Evolutionary conservation across 2,329 filamentous ascomycete species (phyloP).

Genomic region (Fusarium anguioides): DNA sequence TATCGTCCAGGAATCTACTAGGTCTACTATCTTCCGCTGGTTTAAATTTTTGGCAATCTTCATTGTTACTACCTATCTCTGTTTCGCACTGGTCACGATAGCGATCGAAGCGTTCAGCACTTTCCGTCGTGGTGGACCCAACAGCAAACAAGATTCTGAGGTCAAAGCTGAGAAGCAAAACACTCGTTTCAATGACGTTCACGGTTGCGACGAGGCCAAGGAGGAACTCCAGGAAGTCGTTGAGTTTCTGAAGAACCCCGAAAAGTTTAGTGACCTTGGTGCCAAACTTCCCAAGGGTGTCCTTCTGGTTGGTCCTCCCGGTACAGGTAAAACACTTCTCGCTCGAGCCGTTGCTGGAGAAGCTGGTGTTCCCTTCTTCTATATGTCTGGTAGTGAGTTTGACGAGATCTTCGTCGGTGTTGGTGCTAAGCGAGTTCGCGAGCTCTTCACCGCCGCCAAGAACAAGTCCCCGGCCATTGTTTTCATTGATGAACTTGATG

Average conservation of each 20-base stretch:
- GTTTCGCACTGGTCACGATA: constrained; percentile 82
- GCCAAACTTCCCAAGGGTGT: constrained; percentile 98
- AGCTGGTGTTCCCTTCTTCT: constrained; percentile 98
- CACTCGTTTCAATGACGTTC: constrained; percentile 91
- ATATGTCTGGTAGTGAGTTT: constrained; percentile 99
- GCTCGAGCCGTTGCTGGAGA: constrained; percentile 96
- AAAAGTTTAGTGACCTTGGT: constrained; percentile 91
- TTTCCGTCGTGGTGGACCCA: constrained; percentile 75
- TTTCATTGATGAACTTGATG: constrained; percentile 94
- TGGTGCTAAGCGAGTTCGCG: constrained; percentile 93
- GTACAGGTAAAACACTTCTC: constrained; percentile 96
- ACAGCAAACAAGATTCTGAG: constrained; percentile 79
- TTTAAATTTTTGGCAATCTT: constrained; percentile 87
- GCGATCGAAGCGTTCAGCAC: constrained; percentile 83
- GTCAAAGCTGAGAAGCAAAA: constrained; percentile 93
- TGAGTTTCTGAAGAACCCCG: constrained; percentile 93
- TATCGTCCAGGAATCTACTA: constrained; percentile 89
- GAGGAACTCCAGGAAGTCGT: constrained; percentile 97
- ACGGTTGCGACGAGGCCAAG: constrained; percentile 97
- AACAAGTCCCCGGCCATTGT: constrained; percentile 91
- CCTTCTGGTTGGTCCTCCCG: constrained; percentile 91
- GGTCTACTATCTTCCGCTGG: constrained; percentile 87
- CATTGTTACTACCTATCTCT: constrained; percentile 80
- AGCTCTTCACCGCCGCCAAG: constrained; percentile 86
- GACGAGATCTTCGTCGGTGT: constrained; percentile 99